A percentile compares a stretch with the other conserved stretches of the same genome.
phyloP scores from a whole-genome alignment of 1,284 basidiomycete genomes.

The Marasmius oreades region DNA sequence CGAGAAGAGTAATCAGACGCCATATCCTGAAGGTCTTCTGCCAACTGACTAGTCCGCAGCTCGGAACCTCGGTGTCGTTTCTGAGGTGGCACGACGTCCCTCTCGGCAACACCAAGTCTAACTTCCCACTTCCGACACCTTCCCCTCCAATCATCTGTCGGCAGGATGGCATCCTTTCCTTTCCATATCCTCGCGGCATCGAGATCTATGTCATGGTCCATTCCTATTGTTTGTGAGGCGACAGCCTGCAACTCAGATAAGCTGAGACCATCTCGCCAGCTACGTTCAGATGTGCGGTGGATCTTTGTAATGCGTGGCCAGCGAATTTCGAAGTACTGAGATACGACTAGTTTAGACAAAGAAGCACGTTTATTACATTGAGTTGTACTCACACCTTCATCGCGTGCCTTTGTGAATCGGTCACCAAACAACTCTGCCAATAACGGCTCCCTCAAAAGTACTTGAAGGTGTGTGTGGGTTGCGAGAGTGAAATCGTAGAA shows the following conservation, averaged over 20 bases:
- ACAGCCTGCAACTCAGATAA: conserved; percentile 46
- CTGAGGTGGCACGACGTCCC: background rate
- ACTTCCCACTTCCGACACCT: background rate
- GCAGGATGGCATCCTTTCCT: background rate
- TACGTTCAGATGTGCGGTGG: conserved; percentile 54
- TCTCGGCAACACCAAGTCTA: background rate
- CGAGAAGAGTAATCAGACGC: background rate
- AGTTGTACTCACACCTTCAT: conserved; percentile 45
- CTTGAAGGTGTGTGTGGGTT: conserved; percentile 42
- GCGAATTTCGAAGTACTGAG: conserved; percentile 75
- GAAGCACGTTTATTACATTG: conserved; percentile 2
- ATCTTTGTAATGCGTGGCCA: conserved; percentile 77
- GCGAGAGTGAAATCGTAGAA: conserved; percentile 54
- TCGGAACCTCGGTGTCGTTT: background rate
- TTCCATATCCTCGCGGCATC: conserved; percentile 4
- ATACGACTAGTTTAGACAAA: background rate
- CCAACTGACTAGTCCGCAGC: background rate
- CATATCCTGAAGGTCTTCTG: background rate
- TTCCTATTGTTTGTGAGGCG: conserved; percentile 47
- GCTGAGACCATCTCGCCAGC: conserved; percentile 54
- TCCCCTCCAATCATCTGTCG: background rate
- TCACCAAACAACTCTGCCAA: conserved; percentile 77
- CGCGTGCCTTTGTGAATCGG: conserved; percentile 67
- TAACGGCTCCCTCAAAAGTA: conserved; percentile 61
- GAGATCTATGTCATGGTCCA: conserved; percentile 33